Percentiles rank a stretch among this genome's conserved stretches.
These are phyloP conservation scores for Alternaria sp. DNA, from an alignment of 2,329 filamentous ascomycete genomes.

Conservation along the genomic window DNA sequence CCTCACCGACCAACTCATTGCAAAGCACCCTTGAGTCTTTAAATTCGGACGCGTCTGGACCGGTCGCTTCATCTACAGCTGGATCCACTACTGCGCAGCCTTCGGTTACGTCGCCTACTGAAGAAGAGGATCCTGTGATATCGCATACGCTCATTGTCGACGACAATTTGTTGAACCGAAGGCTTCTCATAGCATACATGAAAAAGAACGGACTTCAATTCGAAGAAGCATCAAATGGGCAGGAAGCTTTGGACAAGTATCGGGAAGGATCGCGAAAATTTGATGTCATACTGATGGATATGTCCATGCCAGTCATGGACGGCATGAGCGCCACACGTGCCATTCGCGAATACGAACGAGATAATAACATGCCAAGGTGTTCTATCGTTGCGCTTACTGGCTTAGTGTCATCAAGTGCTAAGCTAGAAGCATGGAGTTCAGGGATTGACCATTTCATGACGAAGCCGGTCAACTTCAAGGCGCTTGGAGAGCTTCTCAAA, in stretches of 20 bases:
- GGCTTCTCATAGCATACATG: conserved; percentile 45
- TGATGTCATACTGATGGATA: conserved; percentile 46
- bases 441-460: conserved; percentile 46
- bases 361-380: conserved; percentile 20
- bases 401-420: conserved; percentile 33
- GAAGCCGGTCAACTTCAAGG: conserved; percentile 43
- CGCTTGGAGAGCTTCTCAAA: conserved; percentile 29
- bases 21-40: neutral
- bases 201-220: conserved; percentile 35
- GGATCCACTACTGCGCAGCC: neutral
- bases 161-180: conserved; percentile 52
- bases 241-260: conserved; percentile 41
- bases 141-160: conserved; percentile 48
- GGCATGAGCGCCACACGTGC: conserved; percentile 45
- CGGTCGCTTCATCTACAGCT: neutral
- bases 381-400: conserved; percentile 44
- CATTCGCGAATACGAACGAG: conserved; percentile 42
- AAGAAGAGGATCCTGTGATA: neutral
- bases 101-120: neutral
- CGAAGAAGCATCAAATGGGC: conserved; percentile 43
- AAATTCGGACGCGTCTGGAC: neutral
- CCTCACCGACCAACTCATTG: neutral
- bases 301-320: conserved; percentile 51
- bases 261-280: conserved; percentile 23
- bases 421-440: conserved; percentile 38